Evolutionary conservation across 768 basidiomycete species (phyloP).

Genomic region (Suillus lakei): DNA sequence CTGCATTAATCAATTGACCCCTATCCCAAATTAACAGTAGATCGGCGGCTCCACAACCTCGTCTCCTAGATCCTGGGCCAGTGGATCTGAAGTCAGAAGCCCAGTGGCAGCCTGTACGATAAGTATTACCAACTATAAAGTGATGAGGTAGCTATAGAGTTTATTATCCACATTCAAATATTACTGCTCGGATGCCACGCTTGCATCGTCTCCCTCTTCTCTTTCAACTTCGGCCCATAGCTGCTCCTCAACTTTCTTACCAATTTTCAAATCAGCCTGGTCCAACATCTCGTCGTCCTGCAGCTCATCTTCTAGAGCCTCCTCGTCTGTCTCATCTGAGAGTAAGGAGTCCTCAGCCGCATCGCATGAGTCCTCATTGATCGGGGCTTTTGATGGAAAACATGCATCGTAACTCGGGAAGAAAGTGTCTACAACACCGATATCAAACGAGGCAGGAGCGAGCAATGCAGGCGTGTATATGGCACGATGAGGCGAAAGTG

Average conservation of each 20-base stretch:
- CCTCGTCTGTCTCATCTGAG: constrained; percentile 41
- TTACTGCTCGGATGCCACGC: not conserved
- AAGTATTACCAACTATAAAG: not conserved
- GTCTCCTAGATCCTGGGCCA: too few relatives aligned
- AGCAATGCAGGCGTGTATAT: constrained; percentile 43
- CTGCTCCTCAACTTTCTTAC: constrained; percentile 41
- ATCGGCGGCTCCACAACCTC: too few relatives aligned
- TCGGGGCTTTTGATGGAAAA: constrained; percentile 21
- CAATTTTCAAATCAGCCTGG: constrained; percentile 35
- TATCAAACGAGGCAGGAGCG: constrained; percentile 27
- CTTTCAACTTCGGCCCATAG: constrained; percentile 47
- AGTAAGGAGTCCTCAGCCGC: constrained; percentile 32
- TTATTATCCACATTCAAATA: not conserved
- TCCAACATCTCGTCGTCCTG: constrained; percentile 49
- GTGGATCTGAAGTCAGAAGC: too few relatives aligned
- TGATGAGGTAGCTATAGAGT: not conserved
- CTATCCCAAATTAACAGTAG: too few relatives aligned
- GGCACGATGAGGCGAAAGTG: constrained; percentile 31
- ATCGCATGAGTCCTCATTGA: constrained; percentile 21
- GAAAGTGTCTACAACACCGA: constrained; percentile 19
- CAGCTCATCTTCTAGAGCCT: constrained; percentile 43
- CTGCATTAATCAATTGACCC: too few relatives aligned
- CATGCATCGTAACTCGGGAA: constrained; percentile 28
- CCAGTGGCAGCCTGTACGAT: not conserved
- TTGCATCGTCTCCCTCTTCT: constrained; percentile 9